Evolutionary conservation across 1,284 basidiomycete genomes (phyloP), one percentile per base, ranked within the genome.

Genomic region (Schizophyllum commune): DNA sequence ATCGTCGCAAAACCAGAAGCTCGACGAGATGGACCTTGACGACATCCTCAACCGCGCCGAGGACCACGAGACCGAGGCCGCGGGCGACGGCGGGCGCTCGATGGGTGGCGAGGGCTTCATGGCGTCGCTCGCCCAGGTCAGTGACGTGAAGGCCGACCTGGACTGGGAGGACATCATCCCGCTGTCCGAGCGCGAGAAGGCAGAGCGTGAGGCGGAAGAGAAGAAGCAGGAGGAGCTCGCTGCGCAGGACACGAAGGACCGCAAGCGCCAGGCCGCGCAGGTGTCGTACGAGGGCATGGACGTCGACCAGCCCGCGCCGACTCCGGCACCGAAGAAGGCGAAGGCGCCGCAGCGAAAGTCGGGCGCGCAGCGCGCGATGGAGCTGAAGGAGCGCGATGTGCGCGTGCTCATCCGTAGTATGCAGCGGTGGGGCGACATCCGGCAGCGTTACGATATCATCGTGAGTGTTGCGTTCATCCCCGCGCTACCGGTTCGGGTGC

Each of bases 111-210:
- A 98, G 77, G 89, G 89, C 61, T 99, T 99, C 85, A 82, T 99
- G 63, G 88, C 96, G 51, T 91, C 93, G 69, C 97, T 99, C 71
- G 96, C 95, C 4, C 91, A 92, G 59, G 93, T 99, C 65, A 96
- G 94, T 73, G 97, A 99, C 74, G 89, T 99, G 71, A 98, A 98
- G 82, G 94, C 96, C 70, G 94, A 96, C 75, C 92, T 98, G 82
- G 93, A 79, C 71, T 99, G 97, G 97, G 97, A 99, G 71, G 97
- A 99, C 67, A 99, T 99, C 71, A 99, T 99, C 68, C 97, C 97
- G 7, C 75, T 91, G 11, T 94, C 96, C 51, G 94, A 96, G 69
- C 89, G 97, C 6, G 88, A 91, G 72, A 88, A 88, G 73, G 86
- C 90, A 57, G 92, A 96, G 65, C 34, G 34, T 13, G 83, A 86